Conservation (phyloP, 441 rosid genomes). For the Cnidoscolus chayamansa region DNA sequence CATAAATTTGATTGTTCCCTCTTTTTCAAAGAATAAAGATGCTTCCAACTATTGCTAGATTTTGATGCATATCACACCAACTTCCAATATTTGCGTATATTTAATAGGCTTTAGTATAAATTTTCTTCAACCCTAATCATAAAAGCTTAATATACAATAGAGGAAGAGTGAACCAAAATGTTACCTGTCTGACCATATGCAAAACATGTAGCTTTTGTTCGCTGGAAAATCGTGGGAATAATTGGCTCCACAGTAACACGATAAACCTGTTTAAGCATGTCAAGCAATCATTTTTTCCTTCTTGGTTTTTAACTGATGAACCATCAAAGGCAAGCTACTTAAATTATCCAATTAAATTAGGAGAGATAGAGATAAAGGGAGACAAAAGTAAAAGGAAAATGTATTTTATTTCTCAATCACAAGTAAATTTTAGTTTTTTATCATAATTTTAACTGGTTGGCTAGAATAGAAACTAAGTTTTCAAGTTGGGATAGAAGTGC, state of each 20-base stretch:
- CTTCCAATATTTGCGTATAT: background rate
- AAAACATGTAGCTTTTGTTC: constrained; percentile 98
- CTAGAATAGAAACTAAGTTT: too few relatives aligned
- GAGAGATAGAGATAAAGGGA: too few relatives aligned
- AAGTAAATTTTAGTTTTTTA: too few relatives aligned
- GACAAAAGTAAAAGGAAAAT: too few relatives aligned
- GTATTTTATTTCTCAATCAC: background rate
- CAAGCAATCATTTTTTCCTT: constrained; percentile 12
- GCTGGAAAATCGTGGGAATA: constrained; percentile 85
- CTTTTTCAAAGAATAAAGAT: background rate
- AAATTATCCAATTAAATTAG: background rate
- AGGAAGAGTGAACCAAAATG: constrained; percentile 3
- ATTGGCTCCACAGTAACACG: constrained; percentile 88
- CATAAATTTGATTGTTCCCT: background rate
- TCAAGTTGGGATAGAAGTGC: too few relatives aligned
- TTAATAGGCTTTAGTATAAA: background rate
- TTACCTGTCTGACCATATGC: constrained; percentile 99
- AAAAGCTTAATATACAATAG: background rate
- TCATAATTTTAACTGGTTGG: too few relatives aligned
- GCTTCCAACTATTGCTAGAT: constrained; percentile 9
- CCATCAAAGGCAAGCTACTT: background rate
- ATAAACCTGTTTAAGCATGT: constrained; percentile 63
- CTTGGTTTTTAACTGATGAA: constrained; percentile 8
- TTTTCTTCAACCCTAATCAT: background rate
- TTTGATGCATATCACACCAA: constrained; percentile 11